Conservation (phyloP, 495 filamentous ascomycete genomes). For the Friedmanniomyces simplex region DNA sequence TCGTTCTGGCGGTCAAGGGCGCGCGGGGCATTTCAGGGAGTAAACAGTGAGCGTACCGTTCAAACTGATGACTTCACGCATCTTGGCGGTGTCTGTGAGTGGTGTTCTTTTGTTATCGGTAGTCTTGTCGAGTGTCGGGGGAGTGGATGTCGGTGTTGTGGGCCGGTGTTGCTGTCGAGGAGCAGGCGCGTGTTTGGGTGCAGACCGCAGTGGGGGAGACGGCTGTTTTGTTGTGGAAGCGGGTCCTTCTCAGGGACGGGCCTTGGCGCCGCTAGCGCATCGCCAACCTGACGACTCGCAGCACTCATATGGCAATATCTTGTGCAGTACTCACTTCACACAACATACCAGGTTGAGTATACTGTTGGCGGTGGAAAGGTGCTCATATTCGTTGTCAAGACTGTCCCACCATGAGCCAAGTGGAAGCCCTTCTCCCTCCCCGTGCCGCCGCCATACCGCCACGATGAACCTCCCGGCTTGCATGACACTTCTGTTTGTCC, state of each 20-base stretch:
- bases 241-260: not conserved
- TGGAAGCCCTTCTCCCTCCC: not conserved
- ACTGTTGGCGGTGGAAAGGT: too few species aligned
- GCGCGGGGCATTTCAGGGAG: constrained; percentile 13
- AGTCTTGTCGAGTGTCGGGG: not conserved
- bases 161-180: not conserved
- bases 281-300: not conserved
- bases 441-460: constrained; percentile 1
- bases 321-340: too few species aligned
- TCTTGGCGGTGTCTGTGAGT: constrained; percentile 31
- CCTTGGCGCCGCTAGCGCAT: not conserved
- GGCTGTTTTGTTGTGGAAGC: not conserved
- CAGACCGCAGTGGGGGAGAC: not conserved
- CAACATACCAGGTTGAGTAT: too few species aligned
- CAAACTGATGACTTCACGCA: constrained; percentile 99
- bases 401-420: not conserved
- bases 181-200: constrained; percentile 1
- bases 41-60: constrained; percentile 61
- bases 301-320: not conserved
- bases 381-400: not conserved
- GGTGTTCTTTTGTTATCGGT: constrained; percentile 3
- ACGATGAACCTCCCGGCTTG: constrained; percentile 8
- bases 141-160: not conserved
- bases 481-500: constrained; percentile 22
- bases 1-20: constrained; percentile 28